Evolutionary conservation across 345 rosid genomes (phyloP), one percentile per base, ranked within the genome.

Genomic region (Linum trigynum): DNA sequence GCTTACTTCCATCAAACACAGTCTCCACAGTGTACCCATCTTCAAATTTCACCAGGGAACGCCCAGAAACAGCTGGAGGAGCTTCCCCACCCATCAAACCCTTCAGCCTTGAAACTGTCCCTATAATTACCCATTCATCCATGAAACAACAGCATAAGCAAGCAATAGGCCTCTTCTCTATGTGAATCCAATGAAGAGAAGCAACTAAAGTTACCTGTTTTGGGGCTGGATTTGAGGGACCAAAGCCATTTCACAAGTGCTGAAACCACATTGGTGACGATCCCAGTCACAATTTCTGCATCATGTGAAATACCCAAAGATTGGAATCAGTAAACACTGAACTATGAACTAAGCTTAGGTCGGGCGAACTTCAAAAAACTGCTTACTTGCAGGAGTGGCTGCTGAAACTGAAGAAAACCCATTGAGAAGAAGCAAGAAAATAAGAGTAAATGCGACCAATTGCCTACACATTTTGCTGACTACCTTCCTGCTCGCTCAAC

Each of bases 351-450:
- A 60, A 16, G 35, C 4, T 43, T n/a, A 36, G n/a, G 2, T 9
- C 39, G 35, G 14, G 12, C n/a, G 55, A 60, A 70, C 41, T 69
- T 45, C 6, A 57, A 78, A 41, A 41, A 41, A 8, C 9, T 41
- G 53, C 96, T 83, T 66, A 88, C 99, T 84, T 63, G 80, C 86
- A 77, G 94, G 96, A 65, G 91, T 85, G 53, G 84, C 75, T 16
- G 99, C 92, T 63, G 86, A 86, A 78, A 80, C 95, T 41, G 95
- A 76, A 42, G 97, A 83, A 64, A 85, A 71, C 43, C 85, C 87
- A 72, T 67, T 67, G 57, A 74, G 72, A 61, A 85, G 75, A 77
- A 82, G 16, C 70, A 73, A 58, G 41, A 76, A 67, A 59, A 82
- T 67, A 67, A 92, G 77, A 71, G 76, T 57, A 64, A 72, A 62